A percentile compares a stretch with the other conserved stretches of the same genome.
Evolutionary conservation across 2,329 filamentous ascomycete species (phyloP).

Genomic region (Ophiostoma triangulosporum): DNA sequence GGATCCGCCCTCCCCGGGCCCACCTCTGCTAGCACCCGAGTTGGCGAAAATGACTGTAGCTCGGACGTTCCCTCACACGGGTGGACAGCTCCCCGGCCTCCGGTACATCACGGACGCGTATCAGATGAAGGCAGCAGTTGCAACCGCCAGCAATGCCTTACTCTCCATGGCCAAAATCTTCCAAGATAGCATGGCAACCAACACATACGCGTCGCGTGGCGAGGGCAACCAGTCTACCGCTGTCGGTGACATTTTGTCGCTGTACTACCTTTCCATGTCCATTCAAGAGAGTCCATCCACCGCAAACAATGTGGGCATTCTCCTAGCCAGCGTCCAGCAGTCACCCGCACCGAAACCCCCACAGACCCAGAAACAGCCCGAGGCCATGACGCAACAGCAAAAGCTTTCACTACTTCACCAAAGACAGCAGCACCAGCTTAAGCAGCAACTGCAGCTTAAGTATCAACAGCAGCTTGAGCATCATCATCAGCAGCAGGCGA

Average conservation of each 20-base stretch:
- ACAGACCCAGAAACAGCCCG: background rate
- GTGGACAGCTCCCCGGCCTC: slow-evolving; percentile 65
- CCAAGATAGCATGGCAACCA: slow-evolving; percentile 83
- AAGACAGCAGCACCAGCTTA: background rate
- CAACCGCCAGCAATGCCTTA: slow-evolving; percentile 89
- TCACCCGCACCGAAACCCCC: slow-evolving; percentile 6
- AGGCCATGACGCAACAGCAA: background rate
- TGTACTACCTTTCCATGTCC: slow-evolving; percentile 91
- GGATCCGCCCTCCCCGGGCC: slow-evolving; percentile 34
- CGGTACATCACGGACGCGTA: slow-evolving; percentile 55
- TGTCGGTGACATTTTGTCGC: slow-evolving; percentile 79
- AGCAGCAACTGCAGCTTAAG: background rate
- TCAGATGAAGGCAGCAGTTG: slow-evolving; percentile 66
- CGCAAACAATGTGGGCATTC: slow-evolving; percentile 93
- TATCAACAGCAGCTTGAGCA: background rate
- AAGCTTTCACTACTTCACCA: background rate
- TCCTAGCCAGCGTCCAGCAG: slow-evolving; percentile 90
- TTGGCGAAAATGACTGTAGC: slow-evolving; percentile 70
- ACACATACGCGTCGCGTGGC: slow-evolving; percentile 33
- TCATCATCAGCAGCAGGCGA: background rate
- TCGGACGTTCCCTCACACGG: slow-evolving; percentile 64
- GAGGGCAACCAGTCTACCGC: slow-evolving; percentile 53
- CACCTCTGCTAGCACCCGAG: slow-evolving; percentile 70
- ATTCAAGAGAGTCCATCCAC: slow-evolving; percentile 94
- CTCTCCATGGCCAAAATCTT: slow-evolving; percentile 95